phyloP scores from a whole-genome alignment of 2,329 filamentous ascomycete genomes.

The Verticillium longisporum region DNA sequence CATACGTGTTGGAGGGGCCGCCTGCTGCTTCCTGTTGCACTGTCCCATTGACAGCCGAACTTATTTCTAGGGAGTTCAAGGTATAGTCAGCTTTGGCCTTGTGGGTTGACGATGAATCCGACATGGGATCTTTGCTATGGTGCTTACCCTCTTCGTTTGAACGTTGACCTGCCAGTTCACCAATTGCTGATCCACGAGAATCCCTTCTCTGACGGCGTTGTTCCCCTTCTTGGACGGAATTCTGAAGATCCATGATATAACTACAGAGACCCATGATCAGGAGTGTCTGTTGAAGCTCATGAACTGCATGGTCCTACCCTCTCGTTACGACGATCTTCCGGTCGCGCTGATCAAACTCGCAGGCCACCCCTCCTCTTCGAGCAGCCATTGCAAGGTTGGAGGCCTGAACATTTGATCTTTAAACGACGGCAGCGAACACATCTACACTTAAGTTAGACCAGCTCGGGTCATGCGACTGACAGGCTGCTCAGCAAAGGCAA shows the following conservation, averaged over 20 bases:
- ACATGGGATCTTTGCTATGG: background rate
- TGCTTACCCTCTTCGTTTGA: background rate
- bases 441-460: slow-evolving; percentile 15
- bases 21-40: slow-evolving; percentile 14
- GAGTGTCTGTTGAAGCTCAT: background rate
- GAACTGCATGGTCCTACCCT: slow-evolving; percentile 23
- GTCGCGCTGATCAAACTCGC: slow-evolving; percentile 36
- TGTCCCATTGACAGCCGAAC: background rate
- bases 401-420: slow-evolving; percentile 39
- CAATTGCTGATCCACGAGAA: background rate
- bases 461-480: background rate
- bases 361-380: slow-evolving; percentile 31
- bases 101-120: slow-evolving; percentile 28
- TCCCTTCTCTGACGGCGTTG: slow-evolving; percentile 5
- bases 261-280: slow-evolving; percentile 4
- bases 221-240: slow-evolving; percentile 5
- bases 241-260: slow-evolving; percentile 15
- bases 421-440: slow-evolving; percentile 36
- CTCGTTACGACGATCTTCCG: slow-evolving; percentile 41
- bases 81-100: slow-evolving; percentile 10
- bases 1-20: slow-evolving; percentile 7
- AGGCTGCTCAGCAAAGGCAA: background rate
- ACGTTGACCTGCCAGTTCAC: background rate
- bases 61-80: background rate
- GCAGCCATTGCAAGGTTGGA: slow-evolving; percentile 35